A percentile compares a stretch with the other conserved stretches of the same genome.
These are phyloP conservation scores for Cladochytrium replicatum DNA, from an alignment of 192 early-diverging fungal species.

Conservation along the genomic window DNA sequence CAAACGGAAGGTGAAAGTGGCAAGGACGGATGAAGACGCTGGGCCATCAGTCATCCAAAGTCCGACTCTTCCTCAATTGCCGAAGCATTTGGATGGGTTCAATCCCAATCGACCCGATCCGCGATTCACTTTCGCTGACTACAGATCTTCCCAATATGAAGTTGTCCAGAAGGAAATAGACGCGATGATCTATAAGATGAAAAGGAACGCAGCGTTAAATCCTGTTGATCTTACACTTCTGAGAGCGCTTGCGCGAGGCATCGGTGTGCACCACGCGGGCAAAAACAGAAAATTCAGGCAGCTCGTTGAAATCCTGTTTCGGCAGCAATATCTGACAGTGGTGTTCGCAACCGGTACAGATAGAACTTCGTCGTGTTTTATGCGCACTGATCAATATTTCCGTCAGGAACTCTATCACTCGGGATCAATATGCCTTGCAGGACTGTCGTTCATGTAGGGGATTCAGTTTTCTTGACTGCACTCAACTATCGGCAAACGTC, in stretches of 20 bases:
- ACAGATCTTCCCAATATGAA: no score
- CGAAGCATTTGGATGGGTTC: no score
- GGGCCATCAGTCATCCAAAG: constrained; percentile 7
- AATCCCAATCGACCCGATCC: no score
- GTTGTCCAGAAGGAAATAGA: no score
- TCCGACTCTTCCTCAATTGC: no score
- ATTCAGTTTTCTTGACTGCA: constrained; percentile 26
- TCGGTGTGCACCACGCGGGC: constrained; percentile 35
- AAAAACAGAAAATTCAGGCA: constrained; percentile 17
- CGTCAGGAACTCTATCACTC: constrained; percentile 23
- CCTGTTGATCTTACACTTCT: no score
- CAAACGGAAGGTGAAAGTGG: no score
- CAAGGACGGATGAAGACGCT: no score
- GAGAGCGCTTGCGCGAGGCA: constrained; percentile 28
- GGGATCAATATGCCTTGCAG: constrained; percentile 38
- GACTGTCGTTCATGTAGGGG: constrained; percentile 30
- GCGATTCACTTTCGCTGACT: constrained; percentile 24
- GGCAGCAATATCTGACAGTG: constrained; percentile 17
- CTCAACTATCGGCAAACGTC: constrained; percentile 29
- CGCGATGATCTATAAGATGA: no score
- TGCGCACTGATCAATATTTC: background rate
- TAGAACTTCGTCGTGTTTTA: constrained; percentile 9
- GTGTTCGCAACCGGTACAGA: constrained; percentile 37
- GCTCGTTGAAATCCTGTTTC: constrained; percentile 29
- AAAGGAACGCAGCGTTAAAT: no score